Evolutionary conservation across 371 early-diverging fungal genomes (phyloP).

Genomic region (Gilbertella persicaria): DNA sequence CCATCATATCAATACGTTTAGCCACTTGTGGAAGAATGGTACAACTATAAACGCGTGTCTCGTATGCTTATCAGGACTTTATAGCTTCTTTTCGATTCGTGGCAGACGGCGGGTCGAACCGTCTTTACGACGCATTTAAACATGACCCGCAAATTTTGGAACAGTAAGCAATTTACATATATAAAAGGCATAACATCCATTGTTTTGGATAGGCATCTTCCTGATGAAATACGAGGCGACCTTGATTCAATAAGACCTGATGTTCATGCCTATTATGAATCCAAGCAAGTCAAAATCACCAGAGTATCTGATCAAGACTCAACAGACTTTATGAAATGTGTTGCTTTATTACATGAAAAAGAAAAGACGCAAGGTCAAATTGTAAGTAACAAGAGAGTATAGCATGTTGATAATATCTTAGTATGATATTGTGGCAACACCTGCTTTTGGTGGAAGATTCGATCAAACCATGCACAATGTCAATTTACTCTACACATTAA

Average conservation of each 20-base stretch:
- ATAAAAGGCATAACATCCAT: neutral
- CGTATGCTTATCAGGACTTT: neutral
- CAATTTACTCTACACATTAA: conserved; percentile 62
- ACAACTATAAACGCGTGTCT: too few relatives aligned
- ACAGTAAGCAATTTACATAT: conserved; percentile 27
- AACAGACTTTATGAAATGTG: conserved; percentile 90
- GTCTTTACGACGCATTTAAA: conserved; percentile 70
- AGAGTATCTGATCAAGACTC: conserved; percentile 63
- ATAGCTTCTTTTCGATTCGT: conserved; percentile 71
- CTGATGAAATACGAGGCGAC: conserved; percentile 84
- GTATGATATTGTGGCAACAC: conserved; percentile 74
- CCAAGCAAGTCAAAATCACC: conserved; percentile 57
- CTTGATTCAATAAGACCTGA: conserved; percentile 77
- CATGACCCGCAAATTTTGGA: conserved; percentile 42
- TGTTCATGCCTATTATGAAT: conserved; percentile 68
- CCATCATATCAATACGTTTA: conserved; percentile 22
- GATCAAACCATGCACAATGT: conserved; percentile 87
- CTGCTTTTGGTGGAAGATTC: conserved; percentile 87
- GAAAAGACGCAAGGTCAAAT: conserved; percentile 24
- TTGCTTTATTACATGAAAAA: conserved; percentile 41
- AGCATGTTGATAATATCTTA: conserved; percentile 8
- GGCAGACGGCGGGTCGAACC: conserved; percentile 92
- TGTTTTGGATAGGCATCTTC: conserved; percentile 62
- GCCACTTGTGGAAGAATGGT: conserved; percentile 44
- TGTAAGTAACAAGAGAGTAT: conserved; percentile 12